A percentile compares a stretch with the other conserved stretches of the same genome.
Conservation (phyloP, 257 asterid species). For the Solanum pimpinellifolium region DNA sequence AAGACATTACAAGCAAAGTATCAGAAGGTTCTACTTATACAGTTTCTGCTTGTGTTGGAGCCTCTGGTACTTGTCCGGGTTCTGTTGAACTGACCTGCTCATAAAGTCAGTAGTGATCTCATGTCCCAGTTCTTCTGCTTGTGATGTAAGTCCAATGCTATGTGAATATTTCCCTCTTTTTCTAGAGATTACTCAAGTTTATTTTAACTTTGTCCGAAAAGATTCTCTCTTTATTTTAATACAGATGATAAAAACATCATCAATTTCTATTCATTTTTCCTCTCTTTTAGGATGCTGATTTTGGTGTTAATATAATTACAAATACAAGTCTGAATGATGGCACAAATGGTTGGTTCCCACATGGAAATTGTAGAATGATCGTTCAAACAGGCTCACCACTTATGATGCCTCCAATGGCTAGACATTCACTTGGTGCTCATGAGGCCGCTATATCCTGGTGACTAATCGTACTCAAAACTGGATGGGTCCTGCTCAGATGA, state of each 20-base stretch:
- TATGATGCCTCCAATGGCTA: conserved; percentile 83
- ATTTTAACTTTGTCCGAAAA: background rate
- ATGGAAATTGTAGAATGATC: conserved; percentile 64
- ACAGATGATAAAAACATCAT: conserved; percentile 45
- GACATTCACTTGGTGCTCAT: conserved; percentile 61
- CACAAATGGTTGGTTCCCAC: conserved; percentile 70
- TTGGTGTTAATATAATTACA: conserved; percentile 55
- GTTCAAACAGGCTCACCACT: conserved; percentile 64
- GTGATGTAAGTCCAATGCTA: conserved; percentile 34
- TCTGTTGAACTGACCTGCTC: conserved; percentile 42
- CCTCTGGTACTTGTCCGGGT: conserved; percentile 33
- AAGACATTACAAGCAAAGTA: conserved; percentile 56
- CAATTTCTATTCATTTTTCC: background rate
- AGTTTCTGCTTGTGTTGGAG: conserved; percentile 51
- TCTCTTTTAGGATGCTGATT: conserved; percentile 39
- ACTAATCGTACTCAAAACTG: conserved; percentile 71
- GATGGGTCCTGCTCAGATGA: conserved; percentile 95
- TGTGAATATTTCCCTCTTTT: background rate
- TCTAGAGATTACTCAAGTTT: background rate
- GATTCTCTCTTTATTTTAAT: conserved; percentile 1
- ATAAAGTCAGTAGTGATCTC: conserved; percentile 48
- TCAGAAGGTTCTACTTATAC: conserved; percentile 33
- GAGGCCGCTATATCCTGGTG: conserved; percentile 58
- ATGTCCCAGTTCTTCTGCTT: conserved; percentile 9
- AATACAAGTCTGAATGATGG: conserved; percentile 52